Evolutionary conservation across 2,329 filamentous ascomycete species (phyloP).

Genomic region (Pezicula radicicola): DNA sequence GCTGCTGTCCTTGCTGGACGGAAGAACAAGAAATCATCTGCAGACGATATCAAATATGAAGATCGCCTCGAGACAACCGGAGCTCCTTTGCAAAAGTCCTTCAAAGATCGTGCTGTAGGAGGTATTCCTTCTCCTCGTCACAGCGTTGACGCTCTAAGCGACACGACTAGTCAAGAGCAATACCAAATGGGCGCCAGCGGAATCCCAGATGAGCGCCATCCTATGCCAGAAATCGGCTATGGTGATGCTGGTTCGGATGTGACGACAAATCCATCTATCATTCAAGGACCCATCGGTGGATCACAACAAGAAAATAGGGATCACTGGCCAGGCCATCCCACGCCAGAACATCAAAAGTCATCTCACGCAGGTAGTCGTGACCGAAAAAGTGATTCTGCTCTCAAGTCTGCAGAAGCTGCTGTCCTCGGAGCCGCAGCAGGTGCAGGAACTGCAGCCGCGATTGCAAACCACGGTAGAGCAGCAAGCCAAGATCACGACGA

Average conservation of each 20-base stretch:
- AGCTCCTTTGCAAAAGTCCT: conserved; percentile 59
- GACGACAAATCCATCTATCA: conserved; percentile 80
- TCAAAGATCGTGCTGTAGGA: conserved; percentile 61
- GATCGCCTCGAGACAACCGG: conserved; percentile 33
- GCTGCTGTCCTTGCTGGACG: conserved; percentile 21
- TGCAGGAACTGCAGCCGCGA: conserved; percentile 50
- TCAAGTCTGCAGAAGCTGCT: conserved; percentile 30
- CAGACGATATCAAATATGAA: conserved; percentile 24
- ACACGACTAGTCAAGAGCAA: conserved; percentile 36
- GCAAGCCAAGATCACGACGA: conserved; percentile 58
- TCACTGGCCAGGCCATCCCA: conserved; percentile 54
- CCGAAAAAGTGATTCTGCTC: conserved; percentile 18
- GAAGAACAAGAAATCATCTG: conserved; percentile 20
- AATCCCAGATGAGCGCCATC: conserved; percentile 65
- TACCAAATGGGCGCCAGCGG: conserved; percentile 65
- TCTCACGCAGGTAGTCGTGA: conserved; percentile 6
- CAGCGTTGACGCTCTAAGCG: conserved; percentile 53
- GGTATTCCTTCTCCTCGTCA: conserved; percentile 52
- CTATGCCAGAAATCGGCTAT: conserved; percentile 76
- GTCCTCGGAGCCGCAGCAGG: conserved; percentile 47
- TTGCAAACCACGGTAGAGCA: conserved; percentile 51
- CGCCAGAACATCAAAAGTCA: conserved; percentile 36
- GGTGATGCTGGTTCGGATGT: conserved; percentile 59
- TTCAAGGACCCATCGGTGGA: conserved; percentile 66
- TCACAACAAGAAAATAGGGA: conserved; percentile 29